Percentiles rank a stretch among this genome's conserved stretches.
Conservation (phyloP, 2,329 filamentous ascomycete species). For the Alternaria sp. region DNA sequence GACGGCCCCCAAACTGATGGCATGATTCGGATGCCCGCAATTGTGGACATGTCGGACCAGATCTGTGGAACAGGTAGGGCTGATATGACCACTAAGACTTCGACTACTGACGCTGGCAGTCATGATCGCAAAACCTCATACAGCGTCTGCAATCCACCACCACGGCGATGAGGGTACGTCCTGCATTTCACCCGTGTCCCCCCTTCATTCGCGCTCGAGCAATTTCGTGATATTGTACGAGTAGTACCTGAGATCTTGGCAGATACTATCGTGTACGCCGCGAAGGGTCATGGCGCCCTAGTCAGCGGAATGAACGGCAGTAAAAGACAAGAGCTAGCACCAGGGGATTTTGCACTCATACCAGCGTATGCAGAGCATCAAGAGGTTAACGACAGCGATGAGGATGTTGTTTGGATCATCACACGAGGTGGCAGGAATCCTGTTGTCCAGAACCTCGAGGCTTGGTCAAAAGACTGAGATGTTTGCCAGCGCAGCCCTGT, state of each 20-base stretch:
- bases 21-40: conserved; percentile 62
- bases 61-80: conserved; percentile 70
- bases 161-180: conserved; percentile 69
- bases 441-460: conserved; percentile 66
- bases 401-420: conserved; percentile 70
- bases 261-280: conserved; percentile 74
- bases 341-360: conserved; percentile 73
- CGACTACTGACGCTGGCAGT: conserved; percentile 50
- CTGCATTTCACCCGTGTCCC: not conserved
- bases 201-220: not conserved
- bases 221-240: not conserved
- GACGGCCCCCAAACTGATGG: conserved; percentile 56
- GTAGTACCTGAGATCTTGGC: conserved; percentile 8
- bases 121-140: conserved; percentile 68
- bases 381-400: conserved; percentile 69
- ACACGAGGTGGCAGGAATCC: conserved; percentile 67
- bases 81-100: not conserved
- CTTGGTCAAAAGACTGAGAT: conserved; percentile 55
- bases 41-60: conserved; percentile 67
- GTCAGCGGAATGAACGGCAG: conserved; percentile 62
- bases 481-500: not conserved
- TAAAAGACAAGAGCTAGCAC: conserved; percentile 62
- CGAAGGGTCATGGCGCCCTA: conserved; percentile 66
- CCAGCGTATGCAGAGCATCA: conserved; percentile 75
- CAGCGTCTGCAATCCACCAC: conserved; percentile 69